These are phyloP conservation scores for Adansonia madagascariensis DNA, from an alignment of 441 rosid species.

Conservation along the genomic window DNA sequence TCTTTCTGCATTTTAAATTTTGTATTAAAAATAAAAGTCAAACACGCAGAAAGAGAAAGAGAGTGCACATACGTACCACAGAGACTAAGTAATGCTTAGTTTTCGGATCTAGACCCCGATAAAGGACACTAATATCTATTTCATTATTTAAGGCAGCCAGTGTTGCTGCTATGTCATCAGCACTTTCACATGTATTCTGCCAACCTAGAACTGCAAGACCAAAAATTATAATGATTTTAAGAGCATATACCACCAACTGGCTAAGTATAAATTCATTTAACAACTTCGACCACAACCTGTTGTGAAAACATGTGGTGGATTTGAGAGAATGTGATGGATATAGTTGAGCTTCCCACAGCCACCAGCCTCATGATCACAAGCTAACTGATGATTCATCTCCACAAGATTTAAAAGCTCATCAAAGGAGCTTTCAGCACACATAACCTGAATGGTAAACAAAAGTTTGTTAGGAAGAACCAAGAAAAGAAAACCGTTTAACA, in stretches of 20 bases:
- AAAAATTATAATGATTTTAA: conserved; percentile 24
- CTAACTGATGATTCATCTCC: conserved; percentile 87
- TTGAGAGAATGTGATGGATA: conserved; percentile 74
- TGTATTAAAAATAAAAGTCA: background rate
- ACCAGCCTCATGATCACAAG: conserved; percentile 79
- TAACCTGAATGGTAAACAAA: conserved; percentile 51
- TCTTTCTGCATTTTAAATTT: background rate
- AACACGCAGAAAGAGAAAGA: background rate
- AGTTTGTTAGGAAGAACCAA: conserved; percentile 27
- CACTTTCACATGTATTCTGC: conserved; percentile 92
- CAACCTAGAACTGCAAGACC: conserved; percentile 85
- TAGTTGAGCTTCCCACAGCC: conserved; percentile 89
- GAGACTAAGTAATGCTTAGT: conserved; percentile 72
- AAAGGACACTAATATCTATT: conserved; percentile 81
- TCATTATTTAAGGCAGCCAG: conserved; percentile 72
- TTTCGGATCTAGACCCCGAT: conserved; percentile 84
- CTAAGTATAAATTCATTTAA: conserved; percentile 20
- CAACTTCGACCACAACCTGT: conserved; percentile 52
- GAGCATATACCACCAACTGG: conserved; percentile 10
- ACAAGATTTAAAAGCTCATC: conserved; percentile 76
- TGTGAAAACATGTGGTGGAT: conserved; percentile 77
- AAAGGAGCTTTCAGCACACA: conserved; percentile 68
- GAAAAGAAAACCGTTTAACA: background rate
- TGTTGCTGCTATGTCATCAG: conserved; percentile 80
- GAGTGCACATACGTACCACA: conserved; percentile 57